A percentile compares a stretch with the other conserved stretches of the same genome.
Conservation (phyloP, 768 basidiomycete species). For the Asterophora lycoperdoides region DNA sequence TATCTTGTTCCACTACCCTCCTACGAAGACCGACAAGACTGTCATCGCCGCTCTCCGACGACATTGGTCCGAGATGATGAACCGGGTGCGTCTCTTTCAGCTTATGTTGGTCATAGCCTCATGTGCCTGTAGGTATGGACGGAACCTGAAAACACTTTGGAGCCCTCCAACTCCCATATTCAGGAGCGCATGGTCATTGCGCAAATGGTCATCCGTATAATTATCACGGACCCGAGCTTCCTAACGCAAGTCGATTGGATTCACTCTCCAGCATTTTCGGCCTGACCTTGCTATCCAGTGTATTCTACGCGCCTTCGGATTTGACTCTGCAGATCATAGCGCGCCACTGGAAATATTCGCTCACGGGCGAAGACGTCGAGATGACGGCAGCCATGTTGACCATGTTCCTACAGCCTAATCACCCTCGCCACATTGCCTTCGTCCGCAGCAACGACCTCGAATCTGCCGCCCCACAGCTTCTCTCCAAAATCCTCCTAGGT, state of each 20-base stretch:
- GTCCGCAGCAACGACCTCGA: conserved; percentile 1
- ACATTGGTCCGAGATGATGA: conserved; percentile 12
- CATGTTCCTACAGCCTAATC: conserved; percentile 1
- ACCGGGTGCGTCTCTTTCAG: conserved; percentile 3
- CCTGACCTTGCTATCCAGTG: background rate
- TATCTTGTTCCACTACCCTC: background rate
- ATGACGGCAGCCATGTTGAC: background rate
- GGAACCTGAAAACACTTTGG: conserved; percentile 8
- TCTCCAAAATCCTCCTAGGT: conserved; percentile 6
- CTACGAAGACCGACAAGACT: conserved; percentile 3
- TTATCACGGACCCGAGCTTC: conserved; percentile 4
- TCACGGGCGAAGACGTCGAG: background rate
- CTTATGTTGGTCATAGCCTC: background rate
- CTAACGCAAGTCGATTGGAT: background rate
- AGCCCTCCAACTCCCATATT: conserved; percentile 4
- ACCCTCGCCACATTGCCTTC: conserved; percentile 5
- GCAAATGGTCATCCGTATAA: conserved; percentile 1
- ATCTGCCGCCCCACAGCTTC: background rate
- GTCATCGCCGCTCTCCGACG: conserved; percentile 4
- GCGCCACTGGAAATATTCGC: conserved; percentile 10
- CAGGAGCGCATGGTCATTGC: conserved; percentile 7
- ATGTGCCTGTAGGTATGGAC: conserved; percentile 2
- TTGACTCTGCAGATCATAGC: conserved; percentile 9
- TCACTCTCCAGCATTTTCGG: background rate
- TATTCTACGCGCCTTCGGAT: conserved; percentile 3